phyloP scores from a whole-genome alignment of 176 grass and related monocot genomes.

The Tillandsia fasciculata region DNA sequence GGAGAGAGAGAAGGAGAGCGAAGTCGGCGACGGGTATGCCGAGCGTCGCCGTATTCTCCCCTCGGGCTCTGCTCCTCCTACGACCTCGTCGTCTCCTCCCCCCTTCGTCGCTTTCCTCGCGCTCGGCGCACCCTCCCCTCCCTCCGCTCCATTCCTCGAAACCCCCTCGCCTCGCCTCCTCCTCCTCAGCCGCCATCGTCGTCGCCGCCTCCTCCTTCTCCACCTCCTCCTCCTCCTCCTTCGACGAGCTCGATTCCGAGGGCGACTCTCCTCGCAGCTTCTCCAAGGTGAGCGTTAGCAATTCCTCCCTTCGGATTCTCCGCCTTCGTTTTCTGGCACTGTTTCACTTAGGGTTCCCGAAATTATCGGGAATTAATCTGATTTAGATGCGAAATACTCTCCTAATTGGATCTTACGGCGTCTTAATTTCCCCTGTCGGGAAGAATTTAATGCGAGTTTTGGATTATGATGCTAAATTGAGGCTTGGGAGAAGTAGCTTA shows the following conservation, averaged over 20 bases:
- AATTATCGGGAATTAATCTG: not conserved
- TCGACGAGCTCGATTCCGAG: slow-evolving; percentile 55
- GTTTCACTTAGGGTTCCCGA: slow-evolving; percentile 7
- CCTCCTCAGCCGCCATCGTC: not conserved
- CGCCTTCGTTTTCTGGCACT: slow-evolving; percentile 24
- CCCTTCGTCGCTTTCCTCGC: not conserved
- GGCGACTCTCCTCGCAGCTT: slow-evolving; percentile 21
- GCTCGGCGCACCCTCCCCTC: not conserved
- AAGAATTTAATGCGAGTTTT: not conserved
- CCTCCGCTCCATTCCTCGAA: not conserved
- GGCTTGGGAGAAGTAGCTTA: too few relatives aligned
- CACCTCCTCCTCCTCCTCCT: slow-evolving; percentile 53
- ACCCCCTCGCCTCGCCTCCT: not conserved
- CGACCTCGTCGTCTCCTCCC: not conserved
- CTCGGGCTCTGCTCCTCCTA: slow-evolving; percentile 19
- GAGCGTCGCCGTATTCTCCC: slow-evolving; percentile 17
- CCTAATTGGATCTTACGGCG: not conserved
- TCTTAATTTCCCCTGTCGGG: not conserved
- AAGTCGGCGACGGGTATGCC: slow-evolving; percentile 22
- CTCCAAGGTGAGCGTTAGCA: slow-evolving; percentile 35
- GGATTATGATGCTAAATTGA: too few relatives aligned
- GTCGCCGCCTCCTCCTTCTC: slow-evolving; percentile 25
- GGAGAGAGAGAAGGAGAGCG: not conserved
- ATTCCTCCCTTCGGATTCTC: not conserved
- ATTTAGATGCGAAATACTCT: not conserved